Base-by-base conservation (phyloP, 1,284 basidiomycete species). In the Heterobasidion parviporum region DNA sequence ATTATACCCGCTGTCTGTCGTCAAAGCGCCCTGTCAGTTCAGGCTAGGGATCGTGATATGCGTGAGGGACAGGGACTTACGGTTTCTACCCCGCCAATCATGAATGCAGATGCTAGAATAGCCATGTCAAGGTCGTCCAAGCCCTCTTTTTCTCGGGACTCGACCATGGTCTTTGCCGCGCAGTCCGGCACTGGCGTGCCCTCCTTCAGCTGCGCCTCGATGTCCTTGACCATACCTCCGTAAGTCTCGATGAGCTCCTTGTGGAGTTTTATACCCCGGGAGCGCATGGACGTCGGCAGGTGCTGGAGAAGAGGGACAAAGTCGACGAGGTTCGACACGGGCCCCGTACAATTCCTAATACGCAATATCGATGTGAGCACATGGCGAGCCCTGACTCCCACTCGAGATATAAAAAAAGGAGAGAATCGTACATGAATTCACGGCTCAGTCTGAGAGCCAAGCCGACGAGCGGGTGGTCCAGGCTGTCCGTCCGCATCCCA, bases 71-170 rank as follows among this genome's bases (percentile, higher is more conserved):
- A 44, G 26, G 38, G 10, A 58, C 65, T 52, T 44, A 75, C 74
- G 35, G 74, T 70, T 52, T 76, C 67, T 34, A 74, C 71, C 36
- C 75, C 75, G 4, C 74, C 74, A 16, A 73, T 67, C 47, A 68
- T 73, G 54, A 76, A 74, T 10, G 68, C 74, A n/a, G 70, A 68
- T 8, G 67, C 59, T 8, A 76, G 62, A 57, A 75, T 70, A 50
- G 68, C 68, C 55, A 73, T 68, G 59, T 75, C 74, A 20, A 67
- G 58, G 60, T 67, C 66, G 54, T 71, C 70, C 26, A 76, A 64
- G 15, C 66, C 60, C 56, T 76, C 74, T 15, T 67, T 62, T 35
- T 73, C 67, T 47, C 65, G 65, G 20, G 59, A 60, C 49, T 67
- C 58, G 12, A 76, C 58, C 38, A 77, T 63, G 14, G 69, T 71